phyloP scores from a whole-genome alignment of 2,329 filamentous ascomycete genomes.

The Magnaporthiopsis rhizophila region DNA sequence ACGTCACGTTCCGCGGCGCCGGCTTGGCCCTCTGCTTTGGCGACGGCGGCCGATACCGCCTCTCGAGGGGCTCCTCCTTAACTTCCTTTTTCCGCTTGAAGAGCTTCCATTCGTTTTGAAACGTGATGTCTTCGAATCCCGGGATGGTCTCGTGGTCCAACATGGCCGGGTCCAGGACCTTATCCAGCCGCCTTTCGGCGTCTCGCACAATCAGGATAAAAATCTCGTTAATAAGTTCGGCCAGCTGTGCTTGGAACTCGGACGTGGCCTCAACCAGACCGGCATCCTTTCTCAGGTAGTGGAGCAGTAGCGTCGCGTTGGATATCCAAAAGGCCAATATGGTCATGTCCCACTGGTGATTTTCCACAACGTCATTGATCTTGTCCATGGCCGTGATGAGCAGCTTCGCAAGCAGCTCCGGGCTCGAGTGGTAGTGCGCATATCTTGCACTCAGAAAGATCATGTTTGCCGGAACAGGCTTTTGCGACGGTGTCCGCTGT shows the following conservation, averaged over 20 bases:
- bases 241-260: slow-evolving; percentile 86
- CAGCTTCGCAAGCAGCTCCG: slow-evolving; percentile 72
- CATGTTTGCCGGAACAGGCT: slow-evolving; percentile 94
- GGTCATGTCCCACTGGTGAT: slow-evolving; percentile 98
- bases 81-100: slow-evolving; percentile 87
- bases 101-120: slow-evolving; percentile 97
- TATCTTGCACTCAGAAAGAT: slow-evolving; percentile 93
- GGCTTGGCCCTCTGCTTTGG: slow-evolving; percentile 88
- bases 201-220: slow-evolving; percentile 97
- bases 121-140: slow-evolving; percentile 91
- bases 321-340: slow-evolving; percentile 98
- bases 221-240: slow-evolving; percentile 94
- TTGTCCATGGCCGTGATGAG: slow-evolving; percentile 85
- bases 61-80: slow-evolving; percentile 84
- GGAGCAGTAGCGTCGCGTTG: slow-evolving; percentile 87
- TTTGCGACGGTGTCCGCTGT: slow-evolving; percentile 90
- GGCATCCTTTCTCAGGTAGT: slow-evolving; percentile 92
- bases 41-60: slow-evolving; percentile 84
- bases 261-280: slow-evolving; percentile 73
- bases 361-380: slow-evolving; percentile 95
- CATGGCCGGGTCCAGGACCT: slow-evolving; percentile 88
- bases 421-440: slow-evolving; percentile 90
- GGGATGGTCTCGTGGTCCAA: slow-evolving; percentile 97
- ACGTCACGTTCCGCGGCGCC: slow-evolving; percentile 91
- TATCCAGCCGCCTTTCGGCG: slow-evolving; percentile 91